phyloP scores from a whole-genome alignment of 129 eudicot genomes.

The Dittrichia graveolens region DNA sequence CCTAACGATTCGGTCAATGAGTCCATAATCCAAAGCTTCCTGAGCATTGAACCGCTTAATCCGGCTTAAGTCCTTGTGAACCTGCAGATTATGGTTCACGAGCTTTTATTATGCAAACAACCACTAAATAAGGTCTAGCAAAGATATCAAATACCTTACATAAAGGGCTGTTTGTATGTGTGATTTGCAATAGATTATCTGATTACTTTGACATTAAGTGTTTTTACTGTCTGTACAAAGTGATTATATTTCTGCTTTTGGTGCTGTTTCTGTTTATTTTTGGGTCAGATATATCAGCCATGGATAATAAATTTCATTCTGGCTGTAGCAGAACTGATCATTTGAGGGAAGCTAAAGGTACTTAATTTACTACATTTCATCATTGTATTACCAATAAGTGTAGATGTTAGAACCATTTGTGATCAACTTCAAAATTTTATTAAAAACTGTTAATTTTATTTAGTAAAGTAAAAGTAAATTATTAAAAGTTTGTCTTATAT shows the following conservation, averaged over 20 bases:
- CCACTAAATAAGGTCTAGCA: not conserved
- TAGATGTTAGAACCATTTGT: not conserved
- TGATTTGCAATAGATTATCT: not conserved
- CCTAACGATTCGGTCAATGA: conserved; percentile 68
- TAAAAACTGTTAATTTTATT: not conserved
- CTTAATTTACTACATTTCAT: not conserved
- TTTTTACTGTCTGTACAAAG: not conserved
- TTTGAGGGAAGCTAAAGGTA: not conserved
- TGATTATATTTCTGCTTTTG: not conserved
- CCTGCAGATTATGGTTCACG: conserved; percentile 42
- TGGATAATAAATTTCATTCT: not conserved
- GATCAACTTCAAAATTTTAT: not conserved
- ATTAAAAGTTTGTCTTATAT: no score
- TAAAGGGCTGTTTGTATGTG: not conserved
- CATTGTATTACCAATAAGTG: not conserved
- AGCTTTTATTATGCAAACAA: not conserved
- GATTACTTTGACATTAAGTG: not conserved
- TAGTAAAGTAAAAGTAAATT: no score
- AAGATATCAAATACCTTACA: conserved; percentile 3
- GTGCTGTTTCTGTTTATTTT: no score
- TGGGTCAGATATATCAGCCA: not conserved
- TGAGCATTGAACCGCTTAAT: conserved; percentile 57
- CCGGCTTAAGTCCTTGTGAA: conserved; percentile 56
- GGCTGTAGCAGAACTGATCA: not conserved
- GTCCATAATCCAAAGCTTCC: conserved; percentile 77